Evolutionary conservation across 2,329 filamentous ascomycete species (phyloP).

Genomic region (Chalaropsis ovoidea): DNA sequence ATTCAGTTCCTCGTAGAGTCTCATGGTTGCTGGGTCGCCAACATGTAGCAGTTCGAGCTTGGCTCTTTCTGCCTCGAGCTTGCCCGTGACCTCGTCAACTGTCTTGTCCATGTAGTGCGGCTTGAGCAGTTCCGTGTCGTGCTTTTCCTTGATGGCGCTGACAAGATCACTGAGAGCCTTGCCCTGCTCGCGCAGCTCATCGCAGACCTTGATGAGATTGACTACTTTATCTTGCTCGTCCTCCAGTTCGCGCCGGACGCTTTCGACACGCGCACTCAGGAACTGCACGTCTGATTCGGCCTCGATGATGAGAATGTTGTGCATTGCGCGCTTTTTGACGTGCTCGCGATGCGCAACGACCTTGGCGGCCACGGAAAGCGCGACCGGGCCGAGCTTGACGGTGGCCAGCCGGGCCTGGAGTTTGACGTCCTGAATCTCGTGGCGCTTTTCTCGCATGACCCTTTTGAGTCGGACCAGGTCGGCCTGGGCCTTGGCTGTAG

Average conservation of each 20-base stretch:
- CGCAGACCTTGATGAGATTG: constrained; percentile 34
- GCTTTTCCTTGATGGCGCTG: constrained; percentile 31
- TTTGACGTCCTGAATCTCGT: constrained; percentile 43
- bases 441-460: constrained; percentile 49
- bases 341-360: constrained; percentile 18
- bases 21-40: constrained; percentile 63
- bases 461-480: constrained; percentile 11
- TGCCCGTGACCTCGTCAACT: constrained; percentile 55
- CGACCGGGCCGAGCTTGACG: constrained; percentile 4
- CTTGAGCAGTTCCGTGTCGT: constrained; percentile 36
- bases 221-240: constrained; percentile 36
- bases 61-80: constrained; percentile 63
- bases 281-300: constrained; percentile 67
- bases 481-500: constrained; percentile 4
- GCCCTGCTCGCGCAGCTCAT: constrained; percentile 34
- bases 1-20: constrained; percentile 65
- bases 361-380: constrained; percentile 14
- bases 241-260: constrained; percentile 46
- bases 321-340: constrained; percentile 18
- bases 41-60: constrained; percentile 72
- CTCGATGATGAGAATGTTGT: constrained; percentile 61
- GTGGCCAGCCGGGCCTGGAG: constrained; percentile 17
- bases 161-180: constrained; percentile 28
- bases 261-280: constrained; percentile 54
- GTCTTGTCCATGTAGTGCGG: constrained; percentile 42